These are phyloP conservation scores for Bacidia gigantensis DNA, from an alignment of 495 filamentous ascomycete genomes.

Conservation along the genomic window DNA sequence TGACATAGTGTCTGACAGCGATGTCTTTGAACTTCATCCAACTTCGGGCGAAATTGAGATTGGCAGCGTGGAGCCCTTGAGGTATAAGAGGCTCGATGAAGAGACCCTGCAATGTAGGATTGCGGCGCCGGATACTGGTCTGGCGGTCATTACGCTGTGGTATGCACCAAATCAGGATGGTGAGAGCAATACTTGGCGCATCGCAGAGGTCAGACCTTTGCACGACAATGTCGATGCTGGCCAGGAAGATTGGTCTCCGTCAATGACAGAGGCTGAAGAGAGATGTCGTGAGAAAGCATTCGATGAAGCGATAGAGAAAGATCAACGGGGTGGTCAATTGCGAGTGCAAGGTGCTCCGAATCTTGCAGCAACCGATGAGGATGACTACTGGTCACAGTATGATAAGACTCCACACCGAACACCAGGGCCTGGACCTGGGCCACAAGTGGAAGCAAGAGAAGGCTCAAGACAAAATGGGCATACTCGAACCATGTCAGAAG, in stretches of 20 bases:
- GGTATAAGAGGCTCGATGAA: slow-evolving; percentile 63
- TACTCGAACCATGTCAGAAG: slow-evolving; percentile 39
- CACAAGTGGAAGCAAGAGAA: slow-evolving; percentile 23
- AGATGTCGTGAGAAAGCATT: slow-evolving; percentile 25
- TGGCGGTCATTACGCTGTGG: slow-evolving; percentile 52
- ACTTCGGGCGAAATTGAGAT: slow-evolving; percentile 84
- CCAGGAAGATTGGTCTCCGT: slow-evolving; percentile 33
- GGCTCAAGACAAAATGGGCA: slow-evolving; percentile 25
- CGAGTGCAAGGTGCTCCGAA: slow-evolving; percentile 36
- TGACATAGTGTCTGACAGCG: slow-evolving; percentile 44
- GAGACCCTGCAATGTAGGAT: slow-evolving; percentile 73
- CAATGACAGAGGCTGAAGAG: slow-evolving; percentile 40
- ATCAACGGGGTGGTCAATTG: slow-evolving; percentile 10
- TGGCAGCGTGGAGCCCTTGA: slow-evolving; percentile 45
- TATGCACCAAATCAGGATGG: slow-evolving; percentile 53
- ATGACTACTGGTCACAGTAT: slow-evolving; percentile 90
- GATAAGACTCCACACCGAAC: slow-evolving; percentile 71
- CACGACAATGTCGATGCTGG: slow-evolving; percentile 30
- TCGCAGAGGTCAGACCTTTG: slow-evolving; percentile 60
- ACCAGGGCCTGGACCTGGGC: slow-evolving; percentile 47
- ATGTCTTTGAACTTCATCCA: slow-evolving; percentile 74
- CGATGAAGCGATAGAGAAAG: slow-evolving; percentile 25
- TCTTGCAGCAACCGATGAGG: slow-evolving; percentile 43
- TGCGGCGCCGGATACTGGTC: slow-evolving; percentile 36
- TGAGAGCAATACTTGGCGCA: slow-evolving; percentile 61